Evolutionary conservation across 352 stramenopile species (phyloP), one percentile per base, ranked within the genome.

Genomic region (Globisporangium solare): DNA sequence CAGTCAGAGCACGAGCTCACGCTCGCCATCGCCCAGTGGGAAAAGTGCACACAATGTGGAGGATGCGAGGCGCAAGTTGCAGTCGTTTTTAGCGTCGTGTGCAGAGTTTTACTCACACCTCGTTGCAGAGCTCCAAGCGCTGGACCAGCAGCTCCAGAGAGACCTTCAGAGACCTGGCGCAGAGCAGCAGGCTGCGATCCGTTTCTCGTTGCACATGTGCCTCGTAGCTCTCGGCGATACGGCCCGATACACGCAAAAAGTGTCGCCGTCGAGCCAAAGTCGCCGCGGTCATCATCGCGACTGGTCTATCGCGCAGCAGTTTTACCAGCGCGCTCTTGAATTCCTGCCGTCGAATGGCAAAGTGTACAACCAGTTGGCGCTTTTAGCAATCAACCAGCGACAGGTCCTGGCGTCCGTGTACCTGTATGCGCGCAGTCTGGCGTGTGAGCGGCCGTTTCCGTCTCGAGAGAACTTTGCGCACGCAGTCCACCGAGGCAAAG

Each of bases 321-420:
- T 68, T 45, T 86, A 86, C 51, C 63, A 70, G 3, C 27, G 59
- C 22, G 76, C 76, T 3, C 54, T 78, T 8, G 17, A 55, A 47
- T 58, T 80, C n/a, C 53, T 64, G 6, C 76, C 76, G 35, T 68
- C 60, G 0, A 81, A 69, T 51, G 76, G 76, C 0, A 84, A 83
- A 53, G 74, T 76, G 35, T 86, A 79, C 66, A 86, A 86, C 59
- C 76, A 86, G 49, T 56, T 86, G 39, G 76, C 74, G 21, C 47
- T 86, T 2, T 39, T 84, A 15, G 67, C 76, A 24, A 57, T 74
- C n/a, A 52, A 66, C 14, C 52, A 79, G 27, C 52, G 54, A 0
- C 66, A 80, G 13, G 41, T 63, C 6, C 27, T 85, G 12, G 51
- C 74, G 20, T 65, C 72, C 0, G 62, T 71, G 6, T 86, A 83